Conservation (phyloP, 148 eudicot species). For the Hydrangea macrophylla region DNA sequence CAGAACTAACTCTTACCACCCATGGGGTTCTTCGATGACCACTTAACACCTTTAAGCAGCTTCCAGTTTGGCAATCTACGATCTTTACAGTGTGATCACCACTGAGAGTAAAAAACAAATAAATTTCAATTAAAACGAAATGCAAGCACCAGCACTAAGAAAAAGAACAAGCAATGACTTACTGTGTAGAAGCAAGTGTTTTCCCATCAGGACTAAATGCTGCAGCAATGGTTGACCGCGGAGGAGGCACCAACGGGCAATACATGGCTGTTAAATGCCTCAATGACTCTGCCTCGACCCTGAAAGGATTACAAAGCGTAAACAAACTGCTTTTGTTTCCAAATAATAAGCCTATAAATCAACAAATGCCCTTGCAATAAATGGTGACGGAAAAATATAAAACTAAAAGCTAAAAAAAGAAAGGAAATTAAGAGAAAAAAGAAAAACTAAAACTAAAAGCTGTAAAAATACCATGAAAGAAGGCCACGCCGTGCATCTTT, state of each 20-base stretch:
- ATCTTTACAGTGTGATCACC: constrained; percentile 84
- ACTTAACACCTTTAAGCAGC: constrained; percentile 57
- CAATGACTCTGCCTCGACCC: constrained; percentile 72
- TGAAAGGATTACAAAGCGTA: constrained; percentile 18
- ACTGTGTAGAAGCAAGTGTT: constrained; percentile 82
- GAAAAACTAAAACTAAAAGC: not conserved
- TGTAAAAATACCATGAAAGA: constrained; percentile 51
- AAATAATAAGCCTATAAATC: not conserved
- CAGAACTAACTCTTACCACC: constrained; percentile 52
- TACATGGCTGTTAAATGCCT: constrained; percentile 65
- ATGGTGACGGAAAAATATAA: not conserved
- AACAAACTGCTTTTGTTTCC: not conserved
- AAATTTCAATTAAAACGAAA: not conserved
- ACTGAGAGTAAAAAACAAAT: constrained; percentile 26
- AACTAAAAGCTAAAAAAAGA: not conserved
- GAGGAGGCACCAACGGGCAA: constrained; percentile 68
- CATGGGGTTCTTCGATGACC: constrained; percentile 82
- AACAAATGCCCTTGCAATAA: not conserved
- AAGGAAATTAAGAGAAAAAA: too few relatives aligned
- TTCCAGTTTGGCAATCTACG: constrained; percentile 62
- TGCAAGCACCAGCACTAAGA: not conserved
- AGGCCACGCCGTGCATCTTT: constrained; percentile 62
- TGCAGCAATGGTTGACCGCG: constrained; percentile 80
- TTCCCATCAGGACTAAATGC: constrained; percentile 80
- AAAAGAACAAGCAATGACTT: constrained; percentile 24